Base-by-base conservation (phyloP, 2,329 filamentous ascomycete genomes). In the Teratosphaeria pseudoeucalypti region DNA sequence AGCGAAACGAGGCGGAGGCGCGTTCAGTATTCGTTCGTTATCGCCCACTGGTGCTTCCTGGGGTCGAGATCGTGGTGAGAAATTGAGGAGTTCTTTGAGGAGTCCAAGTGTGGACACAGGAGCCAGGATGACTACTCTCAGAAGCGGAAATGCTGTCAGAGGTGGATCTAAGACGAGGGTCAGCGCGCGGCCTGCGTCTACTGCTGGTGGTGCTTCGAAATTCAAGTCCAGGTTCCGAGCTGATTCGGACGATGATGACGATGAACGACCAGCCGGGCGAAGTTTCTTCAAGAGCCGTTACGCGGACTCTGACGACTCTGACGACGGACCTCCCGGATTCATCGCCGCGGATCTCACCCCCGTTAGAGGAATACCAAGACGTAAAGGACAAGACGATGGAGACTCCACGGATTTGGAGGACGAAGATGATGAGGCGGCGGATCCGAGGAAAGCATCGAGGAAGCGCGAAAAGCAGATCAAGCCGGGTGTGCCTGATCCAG, bases 191-290 rank as follows among this genome's bases (percentile, higher is more conserved):
- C 53, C 53, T 16, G n/a, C 62, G 4, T 11, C 56, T 19, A 19
- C 55, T 57, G 59, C 62, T n/a, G 26, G 58, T 14, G 56, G 55
- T 29, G 52, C 34, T 23, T 65, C 65, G 2, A 63, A 62, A 14
- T 73, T 75, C 67, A 75, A 73, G 61, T 78, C 71, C 85, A 85
- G 3, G 83, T 88, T 90, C 52, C 54, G 11, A 66, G 83, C 78
- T 1, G 86, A 90, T 66, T 90, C 87, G 1, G 90, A 87, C 67
- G 87, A 90, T 53, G 76, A 77, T 52, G 74, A 74, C 29, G 77
- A 78, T 9, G 71, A 68, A 11, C 61, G 67, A 11, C 66, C 71
- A 19, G 66, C 63, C 5, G 43, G 43, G n/a, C 29, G 58, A 23
- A 56, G 61, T 6, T 62, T 67, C 47, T 80, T 79, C 67, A 71